Conservation (phyloP, 169 alveolate genomes). For the Plasmodium billcollinsi region DNA sequence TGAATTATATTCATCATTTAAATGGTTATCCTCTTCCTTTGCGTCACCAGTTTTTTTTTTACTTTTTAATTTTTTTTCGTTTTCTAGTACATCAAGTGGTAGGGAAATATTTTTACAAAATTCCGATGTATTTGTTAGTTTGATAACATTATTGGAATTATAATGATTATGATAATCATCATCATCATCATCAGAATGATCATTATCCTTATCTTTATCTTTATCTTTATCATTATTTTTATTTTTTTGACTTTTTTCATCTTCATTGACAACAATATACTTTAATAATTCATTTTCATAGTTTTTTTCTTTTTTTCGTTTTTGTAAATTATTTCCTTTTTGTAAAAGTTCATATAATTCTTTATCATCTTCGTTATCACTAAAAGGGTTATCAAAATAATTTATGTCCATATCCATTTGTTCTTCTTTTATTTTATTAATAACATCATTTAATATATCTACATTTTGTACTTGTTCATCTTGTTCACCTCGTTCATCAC, state of each 20-base stretch:
- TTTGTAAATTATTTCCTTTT: slow-evolving; percentile 44
- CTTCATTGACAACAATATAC: slow-evolving; percentile 45
- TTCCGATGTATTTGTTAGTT: slow-evolving; percentile 66
- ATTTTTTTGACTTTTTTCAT: slow-evolving; percentile 16
- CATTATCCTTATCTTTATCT: slow-evolving; percentile 38
- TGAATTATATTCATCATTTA: background rate
- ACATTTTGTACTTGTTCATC: slow-evolving; percentile 5
- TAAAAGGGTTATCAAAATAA: slow-evolving; percentile 31
- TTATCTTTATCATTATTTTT: slow-evolving; percentile 9
- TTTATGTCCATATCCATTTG: slow-evolving; percentile 27
- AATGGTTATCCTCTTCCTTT: background rate
- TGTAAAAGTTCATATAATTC: slow-evolving; percentile 62
- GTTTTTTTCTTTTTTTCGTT: slow-evolving; percentile 42
- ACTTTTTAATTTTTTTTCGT: slow-evolving; percentile 5
- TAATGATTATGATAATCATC: background rate
- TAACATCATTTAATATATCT: slow-evolving; percentile 42
- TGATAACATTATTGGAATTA: slow-evolving; percentile 14
- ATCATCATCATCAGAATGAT: slow-evolving; percentile 27
- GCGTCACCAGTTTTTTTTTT: slow-evolving; percentile 4
- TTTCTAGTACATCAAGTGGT: slow-evolving; percentile 46
- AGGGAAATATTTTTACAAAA: slow-evolving; percentile 61
- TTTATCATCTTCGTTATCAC: slow-evolving; percentile 62
- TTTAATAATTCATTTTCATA: slow-evolving; percentile 65
- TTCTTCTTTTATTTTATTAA: slow-evolving; percentile 53
- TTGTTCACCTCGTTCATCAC: background rate